Evolutionary conservation across 2,329 filamentous ascomycete genomes (phyloP), one percentile per base, ranked within the genome.

Genomic region (Penicillium sp.): DNA sequence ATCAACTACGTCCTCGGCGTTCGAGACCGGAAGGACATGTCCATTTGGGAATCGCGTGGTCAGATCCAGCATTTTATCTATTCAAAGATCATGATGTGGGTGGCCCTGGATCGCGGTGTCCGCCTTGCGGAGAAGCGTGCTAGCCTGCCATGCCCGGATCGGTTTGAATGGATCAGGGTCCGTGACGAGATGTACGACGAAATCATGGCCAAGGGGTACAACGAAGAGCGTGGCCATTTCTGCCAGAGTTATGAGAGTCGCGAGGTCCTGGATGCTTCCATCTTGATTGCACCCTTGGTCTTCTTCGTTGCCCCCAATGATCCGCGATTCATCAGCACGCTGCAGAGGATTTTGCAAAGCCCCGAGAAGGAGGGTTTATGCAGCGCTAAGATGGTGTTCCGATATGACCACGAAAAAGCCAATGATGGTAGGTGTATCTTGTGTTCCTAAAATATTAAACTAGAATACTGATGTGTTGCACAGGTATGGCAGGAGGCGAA

Each of bases 11-110:
- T 90, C 36, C 78, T 90, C 58, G 85, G 81, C 0, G 84, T 91
- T 50, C 82, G 86, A 69, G 74, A 86, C 54, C 75, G 86, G 41
- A 84, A 85, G 12, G 88, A 92, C 67, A 91, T 91, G 88, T 90
- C 87, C 3, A 92, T 91, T 64, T 91, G 88, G 89, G 89, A 92
- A 69, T 88, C 90, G 6, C 83, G 88, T 40, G 88, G 88, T 61
- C 77, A 85, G 65, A 88, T 88, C 68, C 88, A 91, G 71, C 84
- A 90, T 66, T 92, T 91, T 62, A 84, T 87, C 14, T 92, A 91
- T 73, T 89, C 86, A n/a, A 90, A 91, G 68, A 81, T 92, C 60
- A 89, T 91, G 86, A 80, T 92, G 22, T 92, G 88, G 89, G 89
- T 92, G 4, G 88, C 88, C 17, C 84, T 92, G 59, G 89, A 92